These are phyloP conservation scores for Trichosporon asahii DNA, from an alignment of 1,284 basidiomycete genomes.

Conservation along the genomic window DNA sequence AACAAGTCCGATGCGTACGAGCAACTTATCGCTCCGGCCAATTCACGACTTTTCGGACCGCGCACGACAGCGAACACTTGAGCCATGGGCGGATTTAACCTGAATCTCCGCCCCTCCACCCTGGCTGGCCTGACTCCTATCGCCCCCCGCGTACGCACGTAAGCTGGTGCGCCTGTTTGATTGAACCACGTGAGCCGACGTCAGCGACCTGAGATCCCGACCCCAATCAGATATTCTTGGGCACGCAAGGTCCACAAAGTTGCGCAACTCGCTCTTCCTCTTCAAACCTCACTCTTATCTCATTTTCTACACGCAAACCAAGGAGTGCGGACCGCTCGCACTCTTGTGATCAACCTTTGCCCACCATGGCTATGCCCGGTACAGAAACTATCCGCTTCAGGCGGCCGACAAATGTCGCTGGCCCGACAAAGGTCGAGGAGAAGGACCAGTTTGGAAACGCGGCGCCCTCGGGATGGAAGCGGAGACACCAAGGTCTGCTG, in stretches of 20 bases:
- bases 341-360: background rate
- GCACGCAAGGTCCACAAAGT: background rate
- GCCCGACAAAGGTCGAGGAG: conserved; percentile 34
- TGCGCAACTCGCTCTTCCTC: background rate
- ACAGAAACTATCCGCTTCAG: conserved; percentile 50
- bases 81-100: background rate
- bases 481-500: conserved; percentile 49
- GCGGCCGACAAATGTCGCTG: conserved; percentile 38
- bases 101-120: conserved; percentile 4
- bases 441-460: conserved; percentile 45
- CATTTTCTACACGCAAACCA: background rate
- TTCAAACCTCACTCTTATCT: background rate
- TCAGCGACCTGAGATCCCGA: conserved; percentile 2
- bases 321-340: background rate
- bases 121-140: background rate
- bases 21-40: conserved; percentile 7
- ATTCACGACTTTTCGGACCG: background rate
- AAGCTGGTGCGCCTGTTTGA: background rate
- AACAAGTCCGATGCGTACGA: background rate
- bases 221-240: background rate
- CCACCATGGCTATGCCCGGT: conserved; percentile 36
- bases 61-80: background rate
- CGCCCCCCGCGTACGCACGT: background rate
- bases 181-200: background rate
- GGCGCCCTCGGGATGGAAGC: conserved; percentile 45